These are phyloP conservation scores for Poronia punctata DNA, from an alignment of 495 filamentous ascomycete species.

Conservation along the genomic window DNA sequence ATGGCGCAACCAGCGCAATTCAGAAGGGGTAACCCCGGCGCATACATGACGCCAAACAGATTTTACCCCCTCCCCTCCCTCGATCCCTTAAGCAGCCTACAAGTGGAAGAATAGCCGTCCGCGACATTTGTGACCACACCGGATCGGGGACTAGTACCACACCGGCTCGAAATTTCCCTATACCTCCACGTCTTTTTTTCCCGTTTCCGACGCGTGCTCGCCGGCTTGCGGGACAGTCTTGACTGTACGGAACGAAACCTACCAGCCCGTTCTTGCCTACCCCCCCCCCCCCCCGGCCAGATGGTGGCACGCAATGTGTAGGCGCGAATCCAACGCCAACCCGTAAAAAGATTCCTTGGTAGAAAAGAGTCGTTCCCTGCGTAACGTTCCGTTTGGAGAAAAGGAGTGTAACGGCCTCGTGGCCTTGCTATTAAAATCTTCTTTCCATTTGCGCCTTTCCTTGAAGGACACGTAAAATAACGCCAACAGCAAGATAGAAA, in stretches of 20 bases:
- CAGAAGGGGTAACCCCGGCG: no score
- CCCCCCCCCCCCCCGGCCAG: no score
- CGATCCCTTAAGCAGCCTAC: no score
- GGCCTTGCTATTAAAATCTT: constrained; percentile 22
- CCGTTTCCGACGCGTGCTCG: constrained; percentile 7
- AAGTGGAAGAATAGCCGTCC: not conserved
- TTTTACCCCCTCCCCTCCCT: no score
- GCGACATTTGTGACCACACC: constrained; percentile 2
- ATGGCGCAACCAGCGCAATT: no score
- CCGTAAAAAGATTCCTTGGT: constrained; percentile 14
- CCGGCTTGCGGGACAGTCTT: constrained; percentile 1
- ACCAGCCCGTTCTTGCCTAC: no score
- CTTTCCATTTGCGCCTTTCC: constrained; percentile 20
- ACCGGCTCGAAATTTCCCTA: no score
- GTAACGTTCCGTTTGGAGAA: constrained; percentile 13
- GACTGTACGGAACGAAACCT: not conserved
- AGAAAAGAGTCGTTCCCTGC: constrained; percentile 15
- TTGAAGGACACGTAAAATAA: constrained; percentile 18
- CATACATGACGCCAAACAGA: no score
- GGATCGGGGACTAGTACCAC: no score
- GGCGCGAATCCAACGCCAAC: constrained; percentile 26
- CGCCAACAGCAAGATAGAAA: constrained; percentile 16
- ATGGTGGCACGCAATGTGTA: constrained; percentile 9
- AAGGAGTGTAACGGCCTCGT: constrained; percentile 23
- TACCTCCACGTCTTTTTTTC: constrained; percentile 2